Evolutionary conservation across 192 early-diverging fungal species (phyloP), one percentile per base, ranked within the genome.

Genomic region (Linnemannia schmuckeri): DNA sequence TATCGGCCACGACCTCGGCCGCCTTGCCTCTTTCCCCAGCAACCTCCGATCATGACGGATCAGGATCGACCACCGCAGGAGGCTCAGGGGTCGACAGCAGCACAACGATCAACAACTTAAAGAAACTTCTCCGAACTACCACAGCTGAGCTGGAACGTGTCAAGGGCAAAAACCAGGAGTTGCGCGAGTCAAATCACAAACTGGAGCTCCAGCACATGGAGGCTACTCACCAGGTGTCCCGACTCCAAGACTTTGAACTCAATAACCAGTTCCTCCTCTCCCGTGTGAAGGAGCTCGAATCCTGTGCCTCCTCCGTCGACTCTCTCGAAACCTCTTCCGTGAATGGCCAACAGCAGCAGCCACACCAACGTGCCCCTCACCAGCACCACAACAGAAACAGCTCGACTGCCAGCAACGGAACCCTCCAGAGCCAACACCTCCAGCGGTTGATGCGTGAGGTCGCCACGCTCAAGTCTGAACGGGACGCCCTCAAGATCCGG

Each of bases 401-500:
- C 41, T 75, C 73, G 22, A 55, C 57, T 4, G 68, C 68, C 71
- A 79, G 77, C 33, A 70, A 49, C 38, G 27, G 27, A 8, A 37
- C 44, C 4, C 42, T 46, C 17, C 74, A 81, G 33, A 81, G 75
- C 71, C 85, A 81, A 66, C 79, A 87, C 2, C 37, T 87, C 15
- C 79, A 87, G 54, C 41, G 76, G 5, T 66, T 87, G 27, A 75
- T 87, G 80, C 76, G 68, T 12, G 85, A 87, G 33, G 68, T 87
- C 4, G 75, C 79, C 15, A 40, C 70, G 1, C 38, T 87, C 57
- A 87, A 79, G 8, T 77, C 79, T 1, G 85, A 87, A 41, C 76
- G 80, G 4, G 85, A 87, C 49, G 79, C 79, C 9, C 85, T 87
- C 80, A 87, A 87, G 76, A 81, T 78, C 47, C 75, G 71, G 20